phyloP scores from a whole-genome alignment of 2,329 filamentous ascomycete genomes.

The Penicillium sp. region DNA sequence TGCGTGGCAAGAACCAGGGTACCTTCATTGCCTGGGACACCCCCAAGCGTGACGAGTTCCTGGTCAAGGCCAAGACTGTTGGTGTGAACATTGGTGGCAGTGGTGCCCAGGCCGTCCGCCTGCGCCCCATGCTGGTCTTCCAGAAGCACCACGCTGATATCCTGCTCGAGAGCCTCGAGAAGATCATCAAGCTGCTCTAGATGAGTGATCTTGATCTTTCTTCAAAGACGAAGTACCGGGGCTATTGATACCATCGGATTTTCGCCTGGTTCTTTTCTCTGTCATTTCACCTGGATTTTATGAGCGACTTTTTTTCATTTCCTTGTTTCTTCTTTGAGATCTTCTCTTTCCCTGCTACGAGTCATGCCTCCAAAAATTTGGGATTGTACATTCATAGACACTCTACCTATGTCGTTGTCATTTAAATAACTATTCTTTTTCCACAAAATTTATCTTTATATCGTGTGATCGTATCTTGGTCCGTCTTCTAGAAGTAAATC shows the following conservation, averaged over 20 bases:
- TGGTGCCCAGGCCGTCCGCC: slow-evolving; percentile 72
- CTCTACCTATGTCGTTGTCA: slow-evolving; percentile 10
- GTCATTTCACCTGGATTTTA: slow-evolving; percentile 18
- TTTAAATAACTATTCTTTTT: slow-evolving; percentile 13
- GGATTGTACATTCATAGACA: slow-evolving; percentile 26
- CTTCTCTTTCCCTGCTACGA: slow-evolving; percentile 16
- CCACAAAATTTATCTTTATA: slow-evolving; percentile 6
- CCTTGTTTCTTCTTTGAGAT: neutral
- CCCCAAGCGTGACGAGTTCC: slow-evolving; percentile 76
- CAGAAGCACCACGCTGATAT: slow-evolving; percentile 75
- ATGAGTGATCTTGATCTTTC: neutral
- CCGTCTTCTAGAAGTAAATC: neutral
- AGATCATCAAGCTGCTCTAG: slow-evolving; percentile 61
- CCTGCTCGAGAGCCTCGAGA: slow-evolving; percentile 69
- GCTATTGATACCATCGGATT: slow-evolving; percentile 13
- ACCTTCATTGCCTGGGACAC: slow-evolving; percentile 94
- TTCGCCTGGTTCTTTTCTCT: slow-evolving; percentile 21
- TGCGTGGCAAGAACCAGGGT: slow-evolving; percentile 83
- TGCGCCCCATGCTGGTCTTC: slow-evolving; percentile 90
- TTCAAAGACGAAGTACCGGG: neutral
- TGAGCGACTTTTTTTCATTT: slow-evolving; percentile 23
- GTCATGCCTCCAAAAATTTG: slow-evolving; percentile 24
- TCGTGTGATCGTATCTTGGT: neutral
- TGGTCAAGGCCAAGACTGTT: slow-evolving; percentile 75
- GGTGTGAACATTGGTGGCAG: slow-evolving; percentile 88